Evolutionary conservation across 2,329 filamentous ascomycete genomes (phyloP).

Genomic region (Zelopaecilomyces penicillatus): DNA sequence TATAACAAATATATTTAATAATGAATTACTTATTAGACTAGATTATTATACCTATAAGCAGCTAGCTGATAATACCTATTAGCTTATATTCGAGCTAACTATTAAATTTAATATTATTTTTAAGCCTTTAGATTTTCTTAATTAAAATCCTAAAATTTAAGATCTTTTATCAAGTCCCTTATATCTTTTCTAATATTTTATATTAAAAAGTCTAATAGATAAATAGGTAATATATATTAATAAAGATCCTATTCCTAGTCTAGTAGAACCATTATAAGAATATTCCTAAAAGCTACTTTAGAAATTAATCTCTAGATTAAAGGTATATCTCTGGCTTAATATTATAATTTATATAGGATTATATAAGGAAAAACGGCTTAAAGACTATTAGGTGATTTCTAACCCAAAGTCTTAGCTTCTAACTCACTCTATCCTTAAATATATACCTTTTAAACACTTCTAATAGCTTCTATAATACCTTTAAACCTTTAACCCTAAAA

Average conservation of each 20-base stretch:
- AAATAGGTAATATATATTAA: not conserved
- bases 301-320: not conserved
- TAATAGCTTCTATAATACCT: too few relatives aligned
- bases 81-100: not conserved
- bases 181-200: too few relatives aligned
- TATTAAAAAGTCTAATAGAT: too few relatives aligned
- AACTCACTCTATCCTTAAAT: too few relatives aligned
- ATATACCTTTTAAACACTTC: too few relatives aligned
- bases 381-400: too few relatives aligned
- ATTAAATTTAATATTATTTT: not conserved
- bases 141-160: not conserved
- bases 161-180: not conserved
- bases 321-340: too few relatives aligned
- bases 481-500: too few relatives aligned
- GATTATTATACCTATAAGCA: not conserved
- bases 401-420: too few relatives aligned
- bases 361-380: too few relatives aligned
- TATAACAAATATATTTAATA: not conserved
- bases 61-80: not conserved
- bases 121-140: not conserved
- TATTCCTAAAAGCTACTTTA: not conserved
- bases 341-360: not conserved
- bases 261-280: too few relatives aligned
- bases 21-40: too few relatives aligned
- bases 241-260: not conserved